Base-by-base conservation (phyloP, 495 filamentous ascomycete species). In the Mytilinidion resinicola region DNA sequence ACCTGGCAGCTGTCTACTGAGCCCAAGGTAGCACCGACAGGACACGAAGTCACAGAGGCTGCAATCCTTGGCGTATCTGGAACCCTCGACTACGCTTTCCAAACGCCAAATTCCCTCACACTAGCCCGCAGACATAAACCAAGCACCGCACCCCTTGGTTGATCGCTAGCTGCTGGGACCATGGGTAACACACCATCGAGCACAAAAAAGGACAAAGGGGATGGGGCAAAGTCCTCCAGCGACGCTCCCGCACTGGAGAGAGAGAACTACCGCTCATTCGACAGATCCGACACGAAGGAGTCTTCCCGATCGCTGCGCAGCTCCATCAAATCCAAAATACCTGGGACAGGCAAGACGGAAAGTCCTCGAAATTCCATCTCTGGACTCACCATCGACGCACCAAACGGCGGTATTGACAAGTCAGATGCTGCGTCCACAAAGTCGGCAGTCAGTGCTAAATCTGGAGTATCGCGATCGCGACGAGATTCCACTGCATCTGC, bases 141-240 rank as follows among this genome's bases (percentile, higher is more conserved):
- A 35, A 15, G 37, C 25, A 37, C 36, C 50, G 12, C n/a, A 49
- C 46, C 46, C 21, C 37, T 38, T 12, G 15, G 0, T 25, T 49
- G 15, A 11, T 49, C 20, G 15, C 11, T 5, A 49, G 11, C 33
- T 7, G 6, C 19, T 8, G n/a, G 50, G 25, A 76, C 59, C 51
- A 97, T 97, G 92, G 92, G 92, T 74, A 95, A 96, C 77, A 84
- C 90, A 78, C 80, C 83, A 71, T 97, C 92, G 69, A 96, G 76
- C 76, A 67, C 73, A 61, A 68, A 71, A 60, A 69, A 74, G 59
- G 63, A 75, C 49, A 67, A 67, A 51, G 59, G 59, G 42, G 59
- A 63, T 9, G 59, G 53, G n/a, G 21, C 44, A 15, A 61, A 56
- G 46, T n/a, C 15, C 37, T 10, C 65, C 17, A 71, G 75, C 58